Evolutionary conservation across 2,329 filamentous ascomycete genomes (phyloP).

Genomic region (Phialemoniopsis sp.): DNA sequence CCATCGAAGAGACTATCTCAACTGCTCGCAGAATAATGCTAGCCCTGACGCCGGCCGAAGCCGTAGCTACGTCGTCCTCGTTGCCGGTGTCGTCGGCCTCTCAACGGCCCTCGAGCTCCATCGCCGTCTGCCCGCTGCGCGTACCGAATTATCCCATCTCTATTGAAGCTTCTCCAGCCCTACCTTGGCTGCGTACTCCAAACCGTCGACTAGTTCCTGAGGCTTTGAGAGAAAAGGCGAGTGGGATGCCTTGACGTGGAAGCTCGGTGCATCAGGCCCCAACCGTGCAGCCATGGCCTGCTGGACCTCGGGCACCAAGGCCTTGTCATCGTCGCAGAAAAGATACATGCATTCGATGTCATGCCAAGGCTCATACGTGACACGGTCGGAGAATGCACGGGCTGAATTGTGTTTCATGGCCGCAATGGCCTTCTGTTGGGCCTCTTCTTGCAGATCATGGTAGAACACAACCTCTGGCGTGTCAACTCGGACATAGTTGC

Average conservation of each 20-base stretch:
- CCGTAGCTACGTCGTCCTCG: no score
- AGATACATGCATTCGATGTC: slow-evolving; percentile 13
- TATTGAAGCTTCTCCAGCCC: no score
- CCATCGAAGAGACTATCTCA: no score
- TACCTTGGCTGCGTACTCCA: neutral
- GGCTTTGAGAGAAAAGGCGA: slow-evolving; percentile 13
- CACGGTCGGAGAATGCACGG: slow-evolving; percentile 9
- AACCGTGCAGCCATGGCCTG: slow-evolving; percentile 7
- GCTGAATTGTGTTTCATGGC: slow-evolving; percentile 11
- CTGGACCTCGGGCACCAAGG: slow-evolving; percentile 8
- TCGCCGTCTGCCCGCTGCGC: no score
- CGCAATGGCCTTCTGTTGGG: slow-evolving; percentile 6
- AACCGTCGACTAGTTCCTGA: slow-evolving; percentile 5
- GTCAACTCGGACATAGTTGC: slow-evolving; percentile 7
- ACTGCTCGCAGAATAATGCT: no score
- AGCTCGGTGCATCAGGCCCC: slow-evolving; percentile 5
- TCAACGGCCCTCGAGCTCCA: no score
- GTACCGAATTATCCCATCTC: no score
- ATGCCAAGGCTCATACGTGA: slow-evolving; percentile 15
- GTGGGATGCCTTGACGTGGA: slow-evolving; percentile 7
- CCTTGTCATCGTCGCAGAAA: slow-evolving; percentile 12
- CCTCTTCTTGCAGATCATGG: slow-evolving; percentile 10
- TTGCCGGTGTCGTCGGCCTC: no score
- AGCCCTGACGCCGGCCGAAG: no score
- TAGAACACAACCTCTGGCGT: slow-evolving; percentile 11